Evolutionary conservation across 108 stramenopile genomes (phyloP), one percentile per base, ranked within the genome.

Genomic region (Nitzschia sp.): DNA sequence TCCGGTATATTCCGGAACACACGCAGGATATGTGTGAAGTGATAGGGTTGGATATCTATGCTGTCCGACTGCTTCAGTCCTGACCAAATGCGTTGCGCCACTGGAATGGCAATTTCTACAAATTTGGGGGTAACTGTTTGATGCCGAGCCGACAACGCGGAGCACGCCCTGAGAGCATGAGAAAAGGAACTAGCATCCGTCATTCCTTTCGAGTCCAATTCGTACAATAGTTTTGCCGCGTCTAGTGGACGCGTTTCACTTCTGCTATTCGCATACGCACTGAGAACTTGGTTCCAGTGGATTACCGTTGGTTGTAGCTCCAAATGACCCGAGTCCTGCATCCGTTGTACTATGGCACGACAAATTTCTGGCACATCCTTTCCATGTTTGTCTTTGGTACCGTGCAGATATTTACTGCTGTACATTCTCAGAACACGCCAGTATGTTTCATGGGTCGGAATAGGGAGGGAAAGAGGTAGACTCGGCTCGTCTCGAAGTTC

Each of bases 261-360:
- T 17, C 5, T 41, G 1, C 66, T 48, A 48, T 68, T 63, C 0
- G 75, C 66, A 26, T 61, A 63, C 23, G 66, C 67, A 46, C 45
- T 53, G 30, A 76, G 31, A 29, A 76, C 75, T 22, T 76, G 64
- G 55, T 76, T 76, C 75, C 75, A 76, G 35, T 76, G 75, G 60
- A 53, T 6, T 30, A 36, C 34, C 4, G 53, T 55, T 1, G 67
- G 67, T 56, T 33, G 45, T 0, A 58, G 33, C 21, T 57, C 57
- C 50, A 63, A 45, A 16, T 54, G 25, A 30, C 54, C 25, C 26
- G 64, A 66, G 3, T 68, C 26, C 21, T 62, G 28, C 67, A 68
- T 62, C 15, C 45, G 59, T 46, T 62, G 23, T 28, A 68, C 75
- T 57, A 68, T 56, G 41, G 19, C 45, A 1, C 16, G 46, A n/a